A percentile compares a stretch with the other conserved stretches of the same genome.
These are phyloP conservation scores for Candida nanaspora DNA, from an alignment of 805 yeast species.

Conservation along the genomic window DNA sequence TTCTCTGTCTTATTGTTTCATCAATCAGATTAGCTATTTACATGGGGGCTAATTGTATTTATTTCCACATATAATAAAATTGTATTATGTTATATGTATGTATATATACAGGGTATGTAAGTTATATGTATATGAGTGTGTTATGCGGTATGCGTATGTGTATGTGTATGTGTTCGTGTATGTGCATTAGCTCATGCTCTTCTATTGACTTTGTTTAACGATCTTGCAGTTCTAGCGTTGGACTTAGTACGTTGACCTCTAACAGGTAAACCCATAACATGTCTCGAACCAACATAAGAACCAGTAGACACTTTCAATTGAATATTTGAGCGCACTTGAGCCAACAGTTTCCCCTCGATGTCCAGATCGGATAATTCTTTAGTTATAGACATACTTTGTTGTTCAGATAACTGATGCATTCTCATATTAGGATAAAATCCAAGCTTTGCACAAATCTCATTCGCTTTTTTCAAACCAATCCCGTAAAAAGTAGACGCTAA, in stretches of 20 bases:
- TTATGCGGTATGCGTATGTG: too few species aligned
- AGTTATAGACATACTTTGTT: conserved; percentile 76
- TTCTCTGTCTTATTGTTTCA: too few species aligned
- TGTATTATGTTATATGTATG: too few species aligned
- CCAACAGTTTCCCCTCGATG: conserved; percentile 74
- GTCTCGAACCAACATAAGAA: conserved; percentile 83
- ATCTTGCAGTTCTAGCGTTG: conserved; percentile 85
- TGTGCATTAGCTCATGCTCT: too few species aligned
- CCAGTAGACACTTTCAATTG: conserved; percentile 74
- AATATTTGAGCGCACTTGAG: conserved; percentile 72
- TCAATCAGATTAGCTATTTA: too few species aligned
- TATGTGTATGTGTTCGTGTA: too few species aligned
- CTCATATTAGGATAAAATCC: conserved; percentile 93
- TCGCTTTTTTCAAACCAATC: conserved; percentile 69
- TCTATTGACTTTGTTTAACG: conserved; percentile 72
- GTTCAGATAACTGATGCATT: conserved; percentile 86
- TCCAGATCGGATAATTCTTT: conserved; percentile 80
- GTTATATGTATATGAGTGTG: too few species aligned
- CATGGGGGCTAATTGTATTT: too few species aligned
- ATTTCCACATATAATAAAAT: too few species aligned
- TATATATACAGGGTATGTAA: too few species aligned
- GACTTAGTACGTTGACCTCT: conserved; percentile 89
- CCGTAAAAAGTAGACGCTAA: conserved; percentile 81
- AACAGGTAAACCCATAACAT: conserved; percentile 74
- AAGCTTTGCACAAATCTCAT: conserved; percentile 72